Evolutionary conservation across 2,329 filamentous ascomycete genomes (phyloP), one percentile per base, ranked within the genome.

Genomic region (Alternaria sp.): DNA sequence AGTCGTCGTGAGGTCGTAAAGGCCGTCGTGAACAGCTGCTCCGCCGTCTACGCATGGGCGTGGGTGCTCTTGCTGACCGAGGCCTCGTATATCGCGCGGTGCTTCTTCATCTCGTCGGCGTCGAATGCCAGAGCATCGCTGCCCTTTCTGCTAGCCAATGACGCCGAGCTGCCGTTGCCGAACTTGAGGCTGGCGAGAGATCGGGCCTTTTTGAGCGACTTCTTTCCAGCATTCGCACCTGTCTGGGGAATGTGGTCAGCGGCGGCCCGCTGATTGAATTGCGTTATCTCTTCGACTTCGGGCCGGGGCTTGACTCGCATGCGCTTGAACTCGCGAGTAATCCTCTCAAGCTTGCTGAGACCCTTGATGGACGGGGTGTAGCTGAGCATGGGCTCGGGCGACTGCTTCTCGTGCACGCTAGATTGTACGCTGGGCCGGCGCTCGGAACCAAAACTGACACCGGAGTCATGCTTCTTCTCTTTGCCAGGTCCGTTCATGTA

Each of bases 381-480:
- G 26, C 66, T 70, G 18, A 65, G 23, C 26, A 68, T 66, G 5
- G 71, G 64, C 47, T 71, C 67, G 3, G 71, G 65, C 11, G 67
- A 66, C n/a, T 70, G 66, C 55, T 67, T 71, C 49, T 78, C 77
- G 25, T 72, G 69, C 5, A 69, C 53, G 46, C 64, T 74, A 15
- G 70, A 67, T 4, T 58, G 74, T 21, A 76, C 74, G 37, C 76
- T 78, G 15, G 77, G 76, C 30, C 76, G 69, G 28, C 69, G 70
- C 26, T 78, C 74, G 26, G 78, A 78, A 54, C 81, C 82, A 70
- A 90, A 89, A 76, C 87, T 89, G 62, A 90, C 85, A 20, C 88
- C 88, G 4, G 88, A 90, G 74, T 90, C 88, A 21, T 85, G 86
- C 77, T 89, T 89, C 71, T 87, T 84, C 41, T 81, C 80, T 70